A percentile compares a stretch with the other conserved stretches of the same genome.
phyloP scores from a whole-genome alignment of 1,139 yeast genomes.

The Meyerozyma guilliermondii region DNA sequence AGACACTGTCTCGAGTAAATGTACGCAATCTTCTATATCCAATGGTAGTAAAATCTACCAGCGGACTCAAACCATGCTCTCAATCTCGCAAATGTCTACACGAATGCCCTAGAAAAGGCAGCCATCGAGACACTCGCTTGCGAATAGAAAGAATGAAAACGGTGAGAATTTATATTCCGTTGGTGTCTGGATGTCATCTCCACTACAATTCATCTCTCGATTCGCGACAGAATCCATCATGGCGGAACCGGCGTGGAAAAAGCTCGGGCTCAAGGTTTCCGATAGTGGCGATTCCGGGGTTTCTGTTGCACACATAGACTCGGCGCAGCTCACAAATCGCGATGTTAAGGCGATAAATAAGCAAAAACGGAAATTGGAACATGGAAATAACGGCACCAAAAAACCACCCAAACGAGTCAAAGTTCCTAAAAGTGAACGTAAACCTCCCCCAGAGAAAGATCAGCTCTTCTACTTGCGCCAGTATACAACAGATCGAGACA shows the following conservation, averaged over 20 bases:
- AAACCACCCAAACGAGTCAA: constrained; percentile 73
- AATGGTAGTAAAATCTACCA: constrained; percentile 32
- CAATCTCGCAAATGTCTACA: not conserved
- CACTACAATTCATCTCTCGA: too few relatives aligned
- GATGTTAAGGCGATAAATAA: constrained; percentile 41
- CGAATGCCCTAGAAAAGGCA: not conserved
- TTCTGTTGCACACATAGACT: constrained; percentile 38
- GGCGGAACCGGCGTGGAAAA: constrained; percentile 84
- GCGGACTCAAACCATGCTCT: constrained; percentile 54
- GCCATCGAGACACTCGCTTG: constrained; percentile 2
- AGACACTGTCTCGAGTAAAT: constrained; percentile 19
- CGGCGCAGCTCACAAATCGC: constrained; percentile 41
- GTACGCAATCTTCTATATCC: constrained; percentile 55
- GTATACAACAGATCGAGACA: constrained; percentile 51
- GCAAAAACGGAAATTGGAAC: constrained; percentile 25
- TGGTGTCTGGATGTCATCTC: constrained; percentile 1
- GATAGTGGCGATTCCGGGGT: constrained; percentile 39
- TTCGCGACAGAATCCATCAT: constrained; percentile 4
- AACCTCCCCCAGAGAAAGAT: constrained; percentile 76
- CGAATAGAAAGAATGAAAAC: not conserved
- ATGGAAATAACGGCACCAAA: constrained; percentile 20
- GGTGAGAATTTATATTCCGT: not conserved
- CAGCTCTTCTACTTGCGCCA: constrained; percentile 72
- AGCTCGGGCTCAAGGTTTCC: constrained; percentile 65
- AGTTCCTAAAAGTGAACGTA: constrained; percentile 67